Evolutionary conservation across 2,329 filamentous ascomycete genomes (phyloP), one percentile per base, ranked within the genome.

Genomic region (Ophiocordyceps sinensis): DNA sequence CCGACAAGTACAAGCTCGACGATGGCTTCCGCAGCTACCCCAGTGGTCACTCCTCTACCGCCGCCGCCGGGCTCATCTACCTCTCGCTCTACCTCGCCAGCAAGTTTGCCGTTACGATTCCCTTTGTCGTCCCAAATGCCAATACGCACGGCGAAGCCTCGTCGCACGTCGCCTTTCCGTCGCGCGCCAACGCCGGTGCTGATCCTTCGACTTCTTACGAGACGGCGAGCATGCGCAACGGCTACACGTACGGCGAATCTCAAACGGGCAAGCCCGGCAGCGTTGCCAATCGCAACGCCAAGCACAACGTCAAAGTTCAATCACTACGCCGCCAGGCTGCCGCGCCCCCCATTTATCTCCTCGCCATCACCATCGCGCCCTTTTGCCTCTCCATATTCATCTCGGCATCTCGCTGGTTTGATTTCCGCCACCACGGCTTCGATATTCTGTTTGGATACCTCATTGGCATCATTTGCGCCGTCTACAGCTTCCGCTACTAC

Each of bases 391-490:
- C 87, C 5, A 73, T 87, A 47, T 94, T 87, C 63, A 82, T 95
- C 46, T 72, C 81, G n/a, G 76, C 79, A 26, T 89, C 85, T 1
- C 82, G 89, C 11, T 96, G 82, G 73, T 87, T 81, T 44, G 81
- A 95, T 59, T 93, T 81, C 64, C 78, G 85, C 32, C 89, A 96
- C 59, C 84, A 89, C 57, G 87, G 81, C n/a, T 89, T 94, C 57
- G 89, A 96, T 49, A 84, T 95, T 48, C 63, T 95, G 3, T 85
- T 83, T 47, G 89, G 89, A n/a, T 82, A 80, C 42, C 49, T 83
- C 12, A 82, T 95, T 46, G 89, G 89, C 9, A 71, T 80, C 13
- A 61, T 78, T 36, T 75, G 75, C 31, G 75, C 84, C 17, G 79
- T 79, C 56, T 77, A 89, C 50, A 74, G 79, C 3, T 94, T 94